Conservation (phyloP, 2,329 filamentous ascomycete genomes). For the Epichloe bromicola region DNA sequence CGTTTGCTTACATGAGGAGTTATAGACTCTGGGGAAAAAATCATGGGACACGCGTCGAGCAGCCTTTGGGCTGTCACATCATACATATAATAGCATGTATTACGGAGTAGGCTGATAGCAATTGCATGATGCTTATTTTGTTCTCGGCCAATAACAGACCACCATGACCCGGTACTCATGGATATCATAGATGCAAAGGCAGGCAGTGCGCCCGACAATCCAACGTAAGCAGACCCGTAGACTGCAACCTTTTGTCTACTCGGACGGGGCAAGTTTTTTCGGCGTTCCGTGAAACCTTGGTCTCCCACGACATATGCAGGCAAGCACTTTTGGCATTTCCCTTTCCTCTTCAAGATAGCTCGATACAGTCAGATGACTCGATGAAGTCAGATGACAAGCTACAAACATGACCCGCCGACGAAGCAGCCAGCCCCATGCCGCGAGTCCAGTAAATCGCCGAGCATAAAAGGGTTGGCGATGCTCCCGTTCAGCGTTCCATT, state of each 20-base stretch:
- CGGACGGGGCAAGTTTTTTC: neutral
- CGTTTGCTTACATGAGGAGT: neutral
- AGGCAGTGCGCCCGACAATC: neutral
- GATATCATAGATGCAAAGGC: too few species aligned
- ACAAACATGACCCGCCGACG: too few species aligned
- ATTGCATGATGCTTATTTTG: neutral
- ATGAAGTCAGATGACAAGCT: too few species aligned
- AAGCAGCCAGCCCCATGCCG: too few species aligned
- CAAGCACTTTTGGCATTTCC: too few species aligned
- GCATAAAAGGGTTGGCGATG: too few species aligned
- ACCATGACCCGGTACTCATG: too few species aligned
- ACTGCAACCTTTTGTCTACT: too few species aligned
- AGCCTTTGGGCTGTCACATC: neutral
- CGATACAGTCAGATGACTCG: too few species aligned
- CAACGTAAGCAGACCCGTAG: neutral
- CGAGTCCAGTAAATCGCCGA: too few species aligned
- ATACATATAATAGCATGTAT: neutral
- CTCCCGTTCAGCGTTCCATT: too few species aligned
- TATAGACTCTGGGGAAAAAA: neutral
- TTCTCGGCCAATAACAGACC: neutral
- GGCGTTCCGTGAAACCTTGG: neutral
- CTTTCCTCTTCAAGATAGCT: too few species aligned
- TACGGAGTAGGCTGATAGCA: neutral
- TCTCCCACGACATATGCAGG: neutral
- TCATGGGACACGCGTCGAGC: neutral